phyloP scores from a whole-genome alignment of 164 flowering plant species.

The Warburgia ugandensis region DNA sequence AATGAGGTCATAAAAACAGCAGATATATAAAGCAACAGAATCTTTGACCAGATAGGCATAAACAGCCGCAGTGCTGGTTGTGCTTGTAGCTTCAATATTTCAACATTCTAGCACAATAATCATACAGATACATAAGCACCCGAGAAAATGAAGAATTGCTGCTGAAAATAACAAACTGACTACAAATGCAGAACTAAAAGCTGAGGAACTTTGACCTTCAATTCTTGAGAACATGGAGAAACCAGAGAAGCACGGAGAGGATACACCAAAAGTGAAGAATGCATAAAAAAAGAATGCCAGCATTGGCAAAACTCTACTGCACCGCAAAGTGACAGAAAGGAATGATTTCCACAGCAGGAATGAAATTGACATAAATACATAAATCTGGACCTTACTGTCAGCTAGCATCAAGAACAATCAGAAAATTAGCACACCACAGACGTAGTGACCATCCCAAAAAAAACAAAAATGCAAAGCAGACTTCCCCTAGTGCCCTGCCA shows the following conservation, averaged over 20 bases:
- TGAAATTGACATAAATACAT: constrained; percentile 2
- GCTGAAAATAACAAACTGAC: background rate
- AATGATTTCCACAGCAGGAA: constrained; percentile 9
- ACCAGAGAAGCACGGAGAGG: constrained; percentile 1
- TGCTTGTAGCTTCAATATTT: too few species aligned
- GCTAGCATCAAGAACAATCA: constrained; percentile 7
- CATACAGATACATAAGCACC: background rate
- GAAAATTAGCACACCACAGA: constrained; percentile 7
- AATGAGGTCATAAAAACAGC: too few species aligned
- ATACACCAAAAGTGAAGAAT: constrained; percentile 1
- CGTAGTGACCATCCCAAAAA: constrained; percentile 8
- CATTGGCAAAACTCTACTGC: constrained; percentile 4
- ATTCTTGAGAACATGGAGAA: background rate
- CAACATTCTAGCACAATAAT: too few species aligned
- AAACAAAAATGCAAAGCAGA: constrained; percentile 3
- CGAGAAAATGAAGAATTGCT: background rate
- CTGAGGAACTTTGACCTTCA: constrained; percentile 6
- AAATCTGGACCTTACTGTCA: constrained; percentile 9
- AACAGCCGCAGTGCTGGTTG: too few species aligned
- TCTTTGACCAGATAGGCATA: too few species aligned
- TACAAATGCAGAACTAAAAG: background rate
- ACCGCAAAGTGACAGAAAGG: constrained; percentile 6
- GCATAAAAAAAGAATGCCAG: constrained; percentile 2
- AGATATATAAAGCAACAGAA: too few species aligned
- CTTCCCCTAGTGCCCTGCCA: constrained; percentile 10